Percentiles rank a stretch among this genome's conserved stretches.
phyloP scores from a whole-genome alignment of 768 basidiomycete species.

The Suillus plorans region DNA sequence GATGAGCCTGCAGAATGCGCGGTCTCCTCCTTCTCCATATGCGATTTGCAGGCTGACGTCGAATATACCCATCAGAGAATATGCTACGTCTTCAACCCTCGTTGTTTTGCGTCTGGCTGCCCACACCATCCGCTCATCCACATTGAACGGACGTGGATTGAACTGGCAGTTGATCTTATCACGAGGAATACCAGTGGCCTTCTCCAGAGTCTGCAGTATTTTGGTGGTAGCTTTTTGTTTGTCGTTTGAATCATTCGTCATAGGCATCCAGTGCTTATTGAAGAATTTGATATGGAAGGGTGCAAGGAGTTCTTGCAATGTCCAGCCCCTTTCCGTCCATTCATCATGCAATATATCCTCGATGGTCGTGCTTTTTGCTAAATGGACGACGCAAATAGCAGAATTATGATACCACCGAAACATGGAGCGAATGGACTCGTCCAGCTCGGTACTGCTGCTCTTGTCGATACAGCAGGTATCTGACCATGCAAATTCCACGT shows the following conservation, averaged over 20 bases:
- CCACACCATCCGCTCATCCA: conserved; percentile 13
- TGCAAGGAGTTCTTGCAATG: neutral
- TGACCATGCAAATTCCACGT: neutral
- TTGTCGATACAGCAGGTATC: neutral
- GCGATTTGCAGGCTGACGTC: conserved; percentile 13
- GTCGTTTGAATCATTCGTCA: neutral
- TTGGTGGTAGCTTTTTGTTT: neutral
- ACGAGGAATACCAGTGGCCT: neutral
- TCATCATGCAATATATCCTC: neutral
- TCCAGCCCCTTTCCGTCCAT: neutral
- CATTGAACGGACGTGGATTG: neutral
- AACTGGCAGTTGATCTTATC: neutral
- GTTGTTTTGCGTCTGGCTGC: conserved; percentile 17
- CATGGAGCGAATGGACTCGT: neutral
- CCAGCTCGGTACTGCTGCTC: neutral
- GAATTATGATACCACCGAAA: neutral
- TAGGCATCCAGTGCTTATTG: neutral
- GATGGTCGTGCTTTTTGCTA: neutral
- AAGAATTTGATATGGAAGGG: neutral
- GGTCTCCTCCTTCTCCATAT: conserved; percentile 18
- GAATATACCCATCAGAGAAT: conserved; percentile 18
- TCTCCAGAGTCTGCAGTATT: neutral
- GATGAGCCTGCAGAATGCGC: conserved; percentile 11
- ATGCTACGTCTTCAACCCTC: conserved; percentile 16
- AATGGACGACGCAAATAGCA: neutral